Conservation (phyloP, 495 filamentous ascomycete genomes). For the Margaritispora aquatica region DNA sequence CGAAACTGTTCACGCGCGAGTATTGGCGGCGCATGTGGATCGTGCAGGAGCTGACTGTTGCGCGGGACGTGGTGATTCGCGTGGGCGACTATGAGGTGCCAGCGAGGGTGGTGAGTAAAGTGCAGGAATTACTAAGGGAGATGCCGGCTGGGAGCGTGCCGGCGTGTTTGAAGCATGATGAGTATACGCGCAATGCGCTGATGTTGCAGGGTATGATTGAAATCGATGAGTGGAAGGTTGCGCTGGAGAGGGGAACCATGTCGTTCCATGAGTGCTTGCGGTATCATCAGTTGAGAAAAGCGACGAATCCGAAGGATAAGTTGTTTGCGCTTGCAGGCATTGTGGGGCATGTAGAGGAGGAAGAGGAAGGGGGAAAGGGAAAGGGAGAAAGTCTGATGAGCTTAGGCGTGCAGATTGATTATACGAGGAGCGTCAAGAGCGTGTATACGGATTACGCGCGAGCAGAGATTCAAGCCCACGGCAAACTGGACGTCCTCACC, state of each 20-base stretch:
- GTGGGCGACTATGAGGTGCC: background rate
- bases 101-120: background rate
- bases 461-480: background rate
- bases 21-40: conserved; percentile 3
- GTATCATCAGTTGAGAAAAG: background rate
- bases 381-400: no score
- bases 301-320: conserved; percentile 3
- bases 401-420: no score
- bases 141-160: background rate
- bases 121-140: background rate
- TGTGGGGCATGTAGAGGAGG: background rate
- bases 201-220: background rate
- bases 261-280: background rate
- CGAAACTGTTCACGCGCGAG: background rate
- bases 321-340: conserved; percentile 1
- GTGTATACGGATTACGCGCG: background rate
- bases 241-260: background rate
- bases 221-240: background rate
- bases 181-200: background rate
- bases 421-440: no score
- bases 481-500: background rate
- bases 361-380: no score
- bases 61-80: background rate
- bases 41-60: conserved; percentile 5
- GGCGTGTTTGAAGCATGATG: background rate